A percentile compares a stretch with the other conserved stretches of the same genome.
Conservation (phyloP, 2,329 filamentous ascomycete species). For the Phyllosticta capitalensis region DNA sequence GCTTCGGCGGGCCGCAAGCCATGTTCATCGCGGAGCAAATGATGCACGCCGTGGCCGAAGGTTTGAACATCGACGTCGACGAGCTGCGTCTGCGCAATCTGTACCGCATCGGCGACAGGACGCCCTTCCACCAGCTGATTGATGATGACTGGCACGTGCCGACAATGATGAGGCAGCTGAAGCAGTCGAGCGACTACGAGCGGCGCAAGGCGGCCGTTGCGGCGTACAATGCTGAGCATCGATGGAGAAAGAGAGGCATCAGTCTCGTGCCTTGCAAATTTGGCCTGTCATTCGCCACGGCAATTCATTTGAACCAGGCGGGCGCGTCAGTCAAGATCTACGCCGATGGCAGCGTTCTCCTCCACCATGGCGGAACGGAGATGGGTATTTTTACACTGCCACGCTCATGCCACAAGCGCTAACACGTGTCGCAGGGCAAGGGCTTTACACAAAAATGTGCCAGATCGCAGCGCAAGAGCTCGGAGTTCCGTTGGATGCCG, state of each 20-base stretch:
- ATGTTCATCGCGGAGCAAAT: slow-evolving; percentile 85
- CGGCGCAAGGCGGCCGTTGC: slow-evolving; percentile 58
- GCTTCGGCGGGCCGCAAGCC: slow-evolving; percentile 89
- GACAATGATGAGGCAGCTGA: slow-evolving; percentile 79
- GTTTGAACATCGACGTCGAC: slow-evolving; percentile 74
- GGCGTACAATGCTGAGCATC: slow-evolving; percentile 71
- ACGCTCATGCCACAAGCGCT: no score
- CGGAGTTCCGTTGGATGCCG: slow-evolving; percentile 66
- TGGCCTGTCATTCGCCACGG: slow-evolving; percentile 83
- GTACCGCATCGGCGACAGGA: slow-evolving; percentile 65
- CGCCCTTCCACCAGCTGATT: slow-evolving; percentile 82
- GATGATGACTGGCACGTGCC: slow-evolving; percentile 84
- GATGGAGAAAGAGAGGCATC: slow-evolving; percentile 85
- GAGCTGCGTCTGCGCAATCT: slow-evolving; percentile 74
- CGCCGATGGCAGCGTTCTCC: slow-evolving; percentile 81
- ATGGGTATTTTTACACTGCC: no score
- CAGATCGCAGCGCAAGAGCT: slow-evolving; percentile 90
- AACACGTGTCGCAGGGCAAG: no score
- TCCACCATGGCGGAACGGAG: slow-evolving; percentile 90
- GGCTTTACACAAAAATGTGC: slow-evolving; percentile 89
- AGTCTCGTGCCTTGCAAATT: slow-evolving; percentile 91
- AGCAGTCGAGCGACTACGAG: slow-evolving; percentile 62
- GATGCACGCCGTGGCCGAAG: slow-evolving; percentile 83
- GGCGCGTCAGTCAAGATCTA: slow-evolving; percentile 91
- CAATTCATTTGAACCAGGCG: slow-evolving; percentile 88